Evolutionary conservation across 352 stramenopile genomes (phyloP), one percentile per base, ranked within the genome.

Genomic region (Blastocystis hominis): DNA sequence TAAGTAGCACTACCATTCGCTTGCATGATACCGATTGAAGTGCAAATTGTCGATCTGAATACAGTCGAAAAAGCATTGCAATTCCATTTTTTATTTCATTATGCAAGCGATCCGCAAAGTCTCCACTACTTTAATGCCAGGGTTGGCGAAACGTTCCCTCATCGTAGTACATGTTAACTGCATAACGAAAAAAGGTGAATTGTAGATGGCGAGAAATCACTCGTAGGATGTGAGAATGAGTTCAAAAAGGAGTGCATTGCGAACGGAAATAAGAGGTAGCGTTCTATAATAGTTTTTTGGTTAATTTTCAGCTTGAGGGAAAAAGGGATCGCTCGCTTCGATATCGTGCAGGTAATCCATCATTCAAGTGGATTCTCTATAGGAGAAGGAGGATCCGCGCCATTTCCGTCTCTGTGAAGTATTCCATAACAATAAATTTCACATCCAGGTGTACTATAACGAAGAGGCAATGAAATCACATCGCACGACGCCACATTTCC

Each of bases 161-260:
- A 64, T 80, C 44, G 70, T 80, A 3, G 70, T 80, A 2, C 70
- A 80, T 44, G 70, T 80, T 13, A 80, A 63, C 40, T 80, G 70
- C 50, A 61, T 80, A 13, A 42, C 70, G 50, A 63, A 80, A 24
- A 46, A 80, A 42, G 70, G 70, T 80, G 10, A 46, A 2, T 5
- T 24, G n/a, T 59, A 59, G 36, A 2, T 2, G 34, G 30, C 10
- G 2, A 6, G 44, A 3, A 46, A 34, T 80, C 20, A 64, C 46
- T 61, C 15, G 3, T 42, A 80, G 70, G 70, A 63, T 47, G 10
- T 40, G 70, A 80, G 40, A 47, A 80, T 3, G 70, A 40, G 36
- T 80, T 80, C 40, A 80, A 80, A n/a, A 80, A 80, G 30, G 70
- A 80, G 55, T 80, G 70, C 44, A 63, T 80, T 24, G 46, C 34